phyloP scores from a whole-genome alignment of 208 protist genomes.

The Vickermania spadyakhi region DNA sequence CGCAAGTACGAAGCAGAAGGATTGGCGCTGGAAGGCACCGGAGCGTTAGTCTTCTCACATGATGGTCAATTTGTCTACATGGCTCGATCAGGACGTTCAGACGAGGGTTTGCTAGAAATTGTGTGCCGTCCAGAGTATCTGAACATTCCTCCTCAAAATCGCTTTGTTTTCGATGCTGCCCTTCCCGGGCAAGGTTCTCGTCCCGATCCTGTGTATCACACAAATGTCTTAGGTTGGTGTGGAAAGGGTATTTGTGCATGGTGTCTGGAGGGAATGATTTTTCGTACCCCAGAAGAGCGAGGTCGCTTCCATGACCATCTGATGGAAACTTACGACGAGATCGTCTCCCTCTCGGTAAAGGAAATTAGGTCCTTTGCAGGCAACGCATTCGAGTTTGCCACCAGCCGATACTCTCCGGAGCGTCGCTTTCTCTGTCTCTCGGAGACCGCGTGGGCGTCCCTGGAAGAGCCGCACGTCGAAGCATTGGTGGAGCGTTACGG shows the following conservation, averaged over 20 bases:
- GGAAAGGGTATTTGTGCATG: constrained; percentile 73
- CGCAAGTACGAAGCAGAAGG: constrained; percentile 6
- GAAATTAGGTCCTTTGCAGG: constrained; percentile 57
- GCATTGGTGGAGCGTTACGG: constrained; percentile 48
- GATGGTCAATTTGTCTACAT: constrained; percentile 18
- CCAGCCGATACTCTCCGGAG: constrained; percentile 15
- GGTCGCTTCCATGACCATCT: constrained; percentile 54
- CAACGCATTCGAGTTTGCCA: constrained; percentile 38
- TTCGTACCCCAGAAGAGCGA: constrained; percentile 35
- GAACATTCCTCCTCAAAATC: constrained; percentile 15
- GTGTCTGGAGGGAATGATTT: constrained; percentile 38
- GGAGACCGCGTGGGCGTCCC: constrained; percentile 22
- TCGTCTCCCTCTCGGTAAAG: constrained; percentile 40
- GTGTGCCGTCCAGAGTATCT: constrained; percentile 11
- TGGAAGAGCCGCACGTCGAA: constrained; percentile 16
- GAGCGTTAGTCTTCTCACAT: constrained; percentile 17
- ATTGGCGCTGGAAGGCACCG: constrained; percentile 14
- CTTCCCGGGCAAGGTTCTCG: constrained; percentile 9
- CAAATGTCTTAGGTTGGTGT: constrained; percentile 69
- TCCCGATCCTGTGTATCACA: constrained; percentile 39
- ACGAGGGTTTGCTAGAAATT: constrained; percentile 7
- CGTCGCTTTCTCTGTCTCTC: constrained; percentile 53
- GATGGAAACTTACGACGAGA: constrained; percentile 25
- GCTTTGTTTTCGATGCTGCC: constrained; percentile 16
- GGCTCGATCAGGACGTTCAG: constrained; percentile 5